These are phyloP conservation scores for Berkeleyomyces basicola DNA, from an alignment of 2,329 filamentous ascomycete genomes.

Conservation along the genomic window DNA sequence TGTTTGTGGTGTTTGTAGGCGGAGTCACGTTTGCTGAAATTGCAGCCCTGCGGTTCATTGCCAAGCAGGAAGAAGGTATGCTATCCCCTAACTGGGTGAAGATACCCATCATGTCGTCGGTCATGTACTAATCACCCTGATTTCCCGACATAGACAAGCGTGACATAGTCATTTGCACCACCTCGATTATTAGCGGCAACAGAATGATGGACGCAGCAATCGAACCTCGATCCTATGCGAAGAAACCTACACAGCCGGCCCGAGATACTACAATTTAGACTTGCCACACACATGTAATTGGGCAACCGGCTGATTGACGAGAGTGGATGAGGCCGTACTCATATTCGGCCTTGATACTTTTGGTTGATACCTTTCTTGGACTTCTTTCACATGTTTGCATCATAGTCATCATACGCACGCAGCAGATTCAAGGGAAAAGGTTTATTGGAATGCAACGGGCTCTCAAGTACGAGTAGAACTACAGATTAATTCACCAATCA, in stretches of 20 bases:
- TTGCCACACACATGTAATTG: neutral
- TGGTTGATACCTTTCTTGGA: too few relatives aligned
- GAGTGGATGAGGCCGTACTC: too few relatives aligned
- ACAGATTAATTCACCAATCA: too few relatives aligned
- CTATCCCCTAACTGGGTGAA: constrained; percentile 1
- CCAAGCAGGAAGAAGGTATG: constrained; percentile 59
- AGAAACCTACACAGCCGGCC: constrained; percentile 17
- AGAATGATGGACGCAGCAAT: constrained; percentile 75
- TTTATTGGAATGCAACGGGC: too few relatives aligned
- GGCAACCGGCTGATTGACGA: neutral
- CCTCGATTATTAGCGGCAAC: constrained; percentile 77
- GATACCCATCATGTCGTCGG: constrained; percentile 3
- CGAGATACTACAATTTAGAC: constrained; percentile 1
- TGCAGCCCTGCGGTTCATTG: constrained; percentile 80
- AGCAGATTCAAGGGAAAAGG: too few relatives aligned
- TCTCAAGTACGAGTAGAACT: too few relatives aligned
- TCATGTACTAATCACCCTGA: neutral
- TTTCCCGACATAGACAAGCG: constrained; percentile 38
- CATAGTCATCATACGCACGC: too few relatives aligned
- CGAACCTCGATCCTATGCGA: constrained; percentile 49
- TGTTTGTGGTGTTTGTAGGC: constrained; percentile 95
- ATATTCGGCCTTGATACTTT: too few relatives aligned
- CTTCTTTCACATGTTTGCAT: too few relatives aligned
- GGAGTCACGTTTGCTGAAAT: constrained; percentile 95
- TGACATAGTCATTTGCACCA: constrained; percentile 83